Evolutionary conservation across 129 eudicot genomes (phyloP).

Genomic region (Gnaphalium uliginosum): DNA sequence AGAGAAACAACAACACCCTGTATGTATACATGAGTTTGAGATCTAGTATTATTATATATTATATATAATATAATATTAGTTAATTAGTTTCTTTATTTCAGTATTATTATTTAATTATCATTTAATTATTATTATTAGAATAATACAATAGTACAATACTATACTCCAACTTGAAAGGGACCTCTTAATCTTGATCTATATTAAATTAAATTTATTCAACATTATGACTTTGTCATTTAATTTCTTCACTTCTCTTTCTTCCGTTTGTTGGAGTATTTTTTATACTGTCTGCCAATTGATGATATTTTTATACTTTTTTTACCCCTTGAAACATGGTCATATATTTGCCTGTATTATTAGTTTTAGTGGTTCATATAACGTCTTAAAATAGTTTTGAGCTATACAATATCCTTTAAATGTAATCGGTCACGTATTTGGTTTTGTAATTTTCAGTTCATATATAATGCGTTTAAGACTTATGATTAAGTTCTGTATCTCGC

Average conservation of each 20-base stretch:
- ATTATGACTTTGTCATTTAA: constrained; percentile 34
- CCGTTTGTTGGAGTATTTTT: background rate
- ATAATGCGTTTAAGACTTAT: background rate
- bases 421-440: background rate
- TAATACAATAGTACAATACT: constrained; percentile 22
- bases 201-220: constrained; percentile 24
- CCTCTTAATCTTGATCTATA: constrained; percentile 21
- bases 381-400: background rate
- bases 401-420: background rate
- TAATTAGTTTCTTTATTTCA: too few relatives aligned
- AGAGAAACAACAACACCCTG: too few relatives aligned
- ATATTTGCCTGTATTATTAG: background rate
- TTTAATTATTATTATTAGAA: background rate
- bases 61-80: too few relatives aligned
- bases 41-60: too few relatives aligned
- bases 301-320: background rate
- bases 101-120: background rate
- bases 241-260: constrained; percentile 16
- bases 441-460: too few relatives aligned
- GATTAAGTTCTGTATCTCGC: background rate
- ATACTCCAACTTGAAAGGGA: constrained; percentile 41
- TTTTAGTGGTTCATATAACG: background rate
- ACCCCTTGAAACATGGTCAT: background rate
- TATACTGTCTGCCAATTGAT: constrained; percentile 4
- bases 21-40: too few relatives aligned